These are phyloP conservation scores for Colletotrichum phormii DNA, from an alignment of 2,329 filamentous ascomycete genomes.

Conservation along the genomic window DNA sequence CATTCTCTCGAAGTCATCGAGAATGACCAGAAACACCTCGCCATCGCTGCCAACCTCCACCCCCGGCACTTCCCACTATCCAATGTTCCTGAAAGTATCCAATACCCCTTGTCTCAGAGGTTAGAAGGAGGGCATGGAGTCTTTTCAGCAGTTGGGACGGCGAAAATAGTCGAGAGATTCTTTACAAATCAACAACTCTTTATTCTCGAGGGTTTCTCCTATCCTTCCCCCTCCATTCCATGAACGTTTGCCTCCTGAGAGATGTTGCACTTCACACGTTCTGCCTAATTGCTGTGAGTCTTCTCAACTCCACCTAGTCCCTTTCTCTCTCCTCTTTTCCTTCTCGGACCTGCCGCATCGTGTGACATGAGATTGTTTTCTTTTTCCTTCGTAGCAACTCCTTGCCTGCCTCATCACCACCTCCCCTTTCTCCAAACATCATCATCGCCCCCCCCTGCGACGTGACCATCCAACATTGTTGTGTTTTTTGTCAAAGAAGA, in stretches of 20 bases:
- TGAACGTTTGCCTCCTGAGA: not conserved
- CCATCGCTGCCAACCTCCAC: not conserved
- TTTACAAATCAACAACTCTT: not conserved
- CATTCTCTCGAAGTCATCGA: not conserved
- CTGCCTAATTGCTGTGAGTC: not conserved
- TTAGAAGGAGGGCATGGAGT: not conserved
- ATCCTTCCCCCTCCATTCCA: not conserved
- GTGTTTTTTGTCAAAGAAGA: not conserved
- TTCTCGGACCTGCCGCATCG: conserved; percentile 23
- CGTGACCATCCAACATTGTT: not conserved
- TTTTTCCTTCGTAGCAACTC: not conserved
- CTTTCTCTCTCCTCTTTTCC: not conserved
- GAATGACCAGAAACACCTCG: not conserved
- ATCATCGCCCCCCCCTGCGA: not conserved
- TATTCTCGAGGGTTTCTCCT: too few species aligned
- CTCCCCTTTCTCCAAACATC: not conserved
- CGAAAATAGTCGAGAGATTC: not conserved
- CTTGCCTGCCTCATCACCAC: not conserved
- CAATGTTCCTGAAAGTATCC: not conserved
- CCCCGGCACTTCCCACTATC: not conserved
- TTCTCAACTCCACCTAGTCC: not conserved
- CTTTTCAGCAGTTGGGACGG: not conserved
- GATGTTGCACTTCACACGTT: not conserved
- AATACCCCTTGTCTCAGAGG: not conserved
- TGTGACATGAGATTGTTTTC: not conserved